Base-by-base conservation (phyloP, 2,329 filamentous ascomycete genomes). In the Penicillium expansum region DNA sequence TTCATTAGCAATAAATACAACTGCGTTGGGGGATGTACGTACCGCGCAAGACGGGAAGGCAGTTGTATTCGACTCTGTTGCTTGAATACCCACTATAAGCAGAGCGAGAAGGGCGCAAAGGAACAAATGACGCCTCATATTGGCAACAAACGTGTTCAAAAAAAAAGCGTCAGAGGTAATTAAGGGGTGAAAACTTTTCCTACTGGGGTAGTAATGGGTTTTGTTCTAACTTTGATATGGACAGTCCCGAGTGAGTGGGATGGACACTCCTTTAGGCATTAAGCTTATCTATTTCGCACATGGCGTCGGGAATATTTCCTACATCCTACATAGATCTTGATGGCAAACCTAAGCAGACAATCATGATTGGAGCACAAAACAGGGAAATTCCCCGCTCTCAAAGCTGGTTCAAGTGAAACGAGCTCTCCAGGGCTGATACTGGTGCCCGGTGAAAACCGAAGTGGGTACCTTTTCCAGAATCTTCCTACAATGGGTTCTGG, bases 21-120 rank as follows among this genome's bases (percentile, higher is more conserved):
- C 2, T 30, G 2, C 9, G 3, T 11, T 7, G 10, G 7, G 13
- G 27, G 14, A 11, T 38, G 13, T 24, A 52, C 55, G 8, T 48
- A 62, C 59, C 7, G 57, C 24, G 29, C 59, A 62, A 29, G 59
- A 56, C n/a, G 59, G 55, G 14, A 62, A 57, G 10, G 30, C 30
- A 11, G 24, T 48, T 4, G 32, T 27, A 41, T 42, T 24, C 9
- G 27, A 47, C 1, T 27, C 44, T 22, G 41, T 20, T 33, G 55
- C 59, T 5, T 48, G 51, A 5, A 56, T 29, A 2, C 48, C 48
- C 13, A 43, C 44, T 27, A 52, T 22, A 22, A 56, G 32, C 37
- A 60, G 44, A 32, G 59, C 54, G 9, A 58, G 37, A 11, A 48
- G n/a, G n/a, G 43, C n/a, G 11, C 52, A 43, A 38, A 60, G 8